Evolutionary conservation across 768 basidiomycete species (phyloP).

Genomic region (Coprinopsis marcescibilis): DNA sequence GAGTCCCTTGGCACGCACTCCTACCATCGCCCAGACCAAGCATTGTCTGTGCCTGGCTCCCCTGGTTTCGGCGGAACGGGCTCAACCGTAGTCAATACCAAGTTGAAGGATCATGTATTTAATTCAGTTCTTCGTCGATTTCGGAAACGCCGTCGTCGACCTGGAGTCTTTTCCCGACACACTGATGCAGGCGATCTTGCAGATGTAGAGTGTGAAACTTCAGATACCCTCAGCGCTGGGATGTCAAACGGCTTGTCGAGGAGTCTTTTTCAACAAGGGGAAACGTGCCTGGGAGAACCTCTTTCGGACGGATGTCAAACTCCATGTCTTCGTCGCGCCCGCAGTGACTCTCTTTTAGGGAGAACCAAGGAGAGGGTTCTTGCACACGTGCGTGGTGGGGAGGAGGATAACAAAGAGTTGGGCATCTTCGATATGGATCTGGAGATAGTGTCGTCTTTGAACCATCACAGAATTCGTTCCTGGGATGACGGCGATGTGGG

Average conservation of each 20-base stretch:
- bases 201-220: constrained; percentile 22
- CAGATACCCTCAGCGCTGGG: constrained; percentile 13
- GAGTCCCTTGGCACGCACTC: constrained; percentile 32
- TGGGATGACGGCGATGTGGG: constrained; percentile 21
- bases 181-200: constrained; percentile 46
- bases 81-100: constrained; percentile 89
- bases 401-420: constrained; percentile 25
- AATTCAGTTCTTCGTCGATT: constrained; percentile 78
- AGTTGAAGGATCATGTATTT: constrained; percentile 93
- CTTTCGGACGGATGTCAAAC: constrained; percentile 29
- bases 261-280: constrained; percentile 37
- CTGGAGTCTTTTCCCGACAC: constrained; percentile 26
- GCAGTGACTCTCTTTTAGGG: constrained; percentile 41
- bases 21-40: constrained; percentile 32
- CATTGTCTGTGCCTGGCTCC: constrained; percentile 28
- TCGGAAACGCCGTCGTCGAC: constrained; percentile 43
- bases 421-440: constrained; percentile 42
- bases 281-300: constrained; percentile 30
- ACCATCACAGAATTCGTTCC: constrained; percentile 13
- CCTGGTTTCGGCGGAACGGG: constrained; percentile 84
- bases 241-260: constrained; percentile 24
- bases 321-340: constrained; percentile 53
- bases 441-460: constrained; percentile 18
- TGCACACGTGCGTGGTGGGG: constrained; percentile 21
- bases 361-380: constrained; percentile 10